Conservation (phyloP, 2,329 filamentous ascomycete species). For the Diaporthe sp. region DNA sequence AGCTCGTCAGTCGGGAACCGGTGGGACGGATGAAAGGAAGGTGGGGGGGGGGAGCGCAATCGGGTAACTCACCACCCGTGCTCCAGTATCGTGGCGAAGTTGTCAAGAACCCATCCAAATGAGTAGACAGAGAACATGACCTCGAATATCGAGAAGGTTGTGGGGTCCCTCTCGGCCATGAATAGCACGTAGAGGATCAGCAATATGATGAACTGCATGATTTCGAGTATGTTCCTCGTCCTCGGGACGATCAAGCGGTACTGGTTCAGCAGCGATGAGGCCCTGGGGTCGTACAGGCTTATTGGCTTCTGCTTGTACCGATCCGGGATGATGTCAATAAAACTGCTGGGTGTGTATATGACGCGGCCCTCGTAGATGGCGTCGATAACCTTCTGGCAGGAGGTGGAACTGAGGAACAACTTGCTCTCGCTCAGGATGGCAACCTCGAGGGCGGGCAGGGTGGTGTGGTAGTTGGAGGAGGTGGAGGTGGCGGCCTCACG, state of each 20-base stretch:
- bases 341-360: conserved; percentile 84
- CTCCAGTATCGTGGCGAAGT: conserved; percentile 80
- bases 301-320: conserved; percentile 88
- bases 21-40: neutral
- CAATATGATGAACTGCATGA: conserved; percentile 77
- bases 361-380: conserved; percentile 85
- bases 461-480: conserved; percentile 63
- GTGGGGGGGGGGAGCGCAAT: neutral
- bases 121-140: conserved; percentile 77
- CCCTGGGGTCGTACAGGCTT: conserved; percentile 80
- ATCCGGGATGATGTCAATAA: conserved; percentile 86
- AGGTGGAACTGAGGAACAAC: conserved; percentile 78
- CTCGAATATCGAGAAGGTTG: conserved; percentile 67
- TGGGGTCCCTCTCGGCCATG: conserved; percentile 75
- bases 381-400: conserved; percentile 83
- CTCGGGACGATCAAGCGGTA: conserved; percentile 86
- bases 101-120: conserved; percentile 82
- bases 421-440: conserved; percentile 88
- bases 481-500: conserved; percentile 63
- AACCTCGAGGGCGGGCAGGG: conserved; percentile 82
- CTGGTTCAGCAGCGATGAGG: conserved; percentile 82
- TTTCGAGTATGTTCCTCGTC: conserved; percentile 80
- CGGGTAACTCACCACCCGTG: conserved; percentile 69
- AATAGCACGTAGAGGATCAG: conserved; percentile 76
- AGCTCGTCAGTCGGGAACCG: conserved; percentile 48